Percentiles rank a stretch among this genome's conserved stretches.
Evolutionary conservation across 225 moss, liverwort and hornwort genomes (phyloP).

Genomic region (Pleurozium schreberi): DNA sequence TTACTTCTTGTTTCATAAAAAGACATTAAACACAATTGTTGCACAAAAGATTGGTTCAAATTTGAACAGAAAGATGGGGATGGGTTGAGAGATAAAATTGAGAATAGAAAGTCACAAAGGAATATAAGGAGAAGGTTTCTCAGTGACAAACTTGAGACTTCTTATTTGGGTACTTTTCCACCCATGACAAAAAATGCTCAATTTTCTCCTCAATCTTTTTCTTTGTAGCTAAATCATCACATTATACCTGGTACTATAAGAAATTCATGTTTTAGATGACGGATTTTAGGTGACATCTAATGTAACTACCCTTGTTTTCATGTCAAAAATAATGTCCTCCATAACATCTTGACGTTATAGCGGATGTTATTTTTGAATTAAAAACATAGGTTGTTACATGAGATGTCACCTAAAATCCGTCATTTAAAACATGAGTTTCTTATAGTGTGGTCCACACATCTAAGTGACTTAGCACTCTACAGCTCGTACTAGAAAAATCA

Average conservation of each 20-base stretch:
- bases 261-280: too few species aligned
- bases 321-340: too few species aligned
- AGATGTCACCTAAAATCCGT: too few species aligned
- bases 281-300: too few species aligned
- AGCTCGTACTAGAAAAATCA: background rate
- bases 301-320: too few species aligned
- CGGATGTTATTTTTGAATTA: too few species aligned
- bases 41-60: background rate
- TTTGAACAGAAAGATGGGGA: background rate
- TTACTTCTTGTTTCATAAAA: slow-evolving; percentile 82
- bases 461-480: background rate
- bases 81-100: background rate
- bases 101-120: background rate
- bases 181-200: slow-evolving; percentile 87
- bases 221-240: slow-evolving; percentile 76
- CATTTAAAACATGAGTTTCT: too few species aligned
- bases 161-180: slow-evolving; percentile 95
- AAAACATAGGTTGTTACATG: too few species aligned
- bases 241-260: slow-evolving; percentile 77
- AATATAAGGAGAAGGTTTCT: background rate
- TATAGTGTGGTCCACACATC: background rate
- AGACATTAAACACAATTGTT: slow-evolving; percentile 63
- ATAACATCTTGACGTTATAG: too few species aligned
- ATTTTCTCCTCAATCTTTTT: slow-evolving; percentile 98
- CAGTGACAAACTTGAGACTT: slow-evolving; percentile 60